Conservation (phyloP, 352 stramenopile genomes). For the Phytophthora megakarya region DNA sequence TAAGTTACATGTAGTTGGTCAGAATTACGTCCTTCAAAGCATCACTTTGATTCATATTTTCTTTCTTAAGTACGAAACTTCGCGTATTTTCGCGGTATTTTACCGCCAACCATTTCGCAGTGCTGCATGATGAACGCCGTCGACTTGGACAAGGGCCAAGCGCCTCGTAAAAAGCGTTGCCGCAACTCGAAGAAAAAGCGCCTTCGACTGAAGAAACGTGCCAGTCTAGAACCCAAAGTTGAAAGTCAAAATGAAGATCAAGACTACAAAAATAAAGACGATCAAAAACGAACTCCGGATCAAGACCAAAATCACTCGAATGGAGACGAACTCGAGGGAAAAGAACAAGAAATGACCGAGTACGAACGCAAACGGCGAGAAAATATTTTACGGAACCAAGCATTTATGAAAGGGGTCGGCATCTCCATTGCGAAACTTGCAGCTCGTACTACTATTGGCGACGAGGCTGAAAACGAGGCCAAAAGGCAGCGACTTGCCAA, state of each 20-base stretch:
- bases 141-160: background rate
- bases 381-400: conserved; percentile 79
- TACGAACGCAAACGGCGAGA: conserved; percentile 72
- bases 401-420: conserved; percentile 70
- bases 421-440: conserved; percentile 66
- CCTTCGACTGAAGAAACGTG: conserved; percentile 12
- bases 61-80: background rate
- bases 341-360: conserved; percentile 36
- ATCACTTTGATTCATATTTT: background rate
- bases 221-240: conserved; percentile 1
- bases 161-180: conserved; percentile 12
- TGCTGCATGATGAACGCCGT: background rate
- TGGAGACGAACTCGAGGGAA: background rate
- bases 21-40: no score
- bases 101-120: conserved; percentile 23
- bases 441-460: conserved; percentile 44
- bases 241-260: background rate
- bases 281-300: background rate
- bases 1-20: no score
- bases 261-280: background rate
- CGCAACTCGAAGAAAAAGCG: conserved; percentile 26
- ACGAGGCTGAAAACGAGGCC: conserved; percentile 10
- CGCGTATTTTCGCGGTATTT: conserved; percentile 1
- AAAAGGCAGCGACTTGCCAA: conserved; percentile 7
- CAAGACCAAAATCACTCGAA: background rate